Base-by-base conservation (phyloP, 164 flowering plant genomes). In the Tetracentron sinense region DNA sequence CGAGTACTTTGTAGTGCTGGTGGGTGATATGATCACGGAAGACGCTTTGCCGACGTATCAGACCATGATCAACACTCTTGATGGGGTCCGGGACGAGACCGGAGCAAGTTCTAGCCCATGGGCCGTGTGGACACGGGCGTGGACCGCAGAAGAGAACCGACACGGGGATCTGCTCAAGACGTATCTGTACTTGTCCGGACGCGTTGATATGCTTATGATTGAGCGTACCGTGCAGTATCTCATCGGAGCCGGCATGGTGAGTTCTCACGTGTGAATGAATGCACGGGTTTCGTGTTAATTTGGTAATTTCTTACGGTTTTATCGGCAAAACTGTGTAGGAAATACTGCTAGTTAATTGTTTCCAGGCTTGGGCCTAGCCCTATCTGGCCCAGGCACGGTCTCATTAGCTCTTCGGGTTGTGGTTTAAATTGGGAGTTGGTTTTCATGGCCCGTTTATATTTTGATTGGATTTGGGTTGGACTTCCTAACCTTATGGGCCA, bases 31-130 rank as follows among this genome's bases (percentile, higher is more conserved):
- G 44, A 38, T 38, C 44, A 38, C 44, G 2, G 44, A 38, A 38
- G 44, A 38, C 14, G 44, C 44, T 8, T 16, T 38, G 44, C 57
- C 35, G 17, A 54, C 57, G 17, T 54, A 54, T n/a, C 57, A 54
- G 27, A 54, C 57, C 15, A 27, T 27, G 31, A 17, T 54, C 30
- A 54, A 54, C 57, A 54, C 35, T 15, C 29, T 54, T 23, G 57
- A 54, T 29, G 57, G 33, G 28, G 33, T 54, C 16, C 44, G 12
- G 2, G 44, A 38, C 11, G 44, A 38, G 11, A 38, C 44, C 44
- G 44, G 44, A 38, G 44, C 44, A 11, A 38, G 44, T 38, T 38
- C 44, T 3, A 3, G 44, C 44, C 44, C 44, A 1, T 38, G 44
- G 44, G 44, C 44, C 44, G 12, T 38, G 5, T 38, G 44, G 44